These are phyloP conservation scores for Dothidotthia symphoricarpi DNA, from an alignment of 2,329 filamentous ascomycete species.

Conservation along the genomic window DNA sequence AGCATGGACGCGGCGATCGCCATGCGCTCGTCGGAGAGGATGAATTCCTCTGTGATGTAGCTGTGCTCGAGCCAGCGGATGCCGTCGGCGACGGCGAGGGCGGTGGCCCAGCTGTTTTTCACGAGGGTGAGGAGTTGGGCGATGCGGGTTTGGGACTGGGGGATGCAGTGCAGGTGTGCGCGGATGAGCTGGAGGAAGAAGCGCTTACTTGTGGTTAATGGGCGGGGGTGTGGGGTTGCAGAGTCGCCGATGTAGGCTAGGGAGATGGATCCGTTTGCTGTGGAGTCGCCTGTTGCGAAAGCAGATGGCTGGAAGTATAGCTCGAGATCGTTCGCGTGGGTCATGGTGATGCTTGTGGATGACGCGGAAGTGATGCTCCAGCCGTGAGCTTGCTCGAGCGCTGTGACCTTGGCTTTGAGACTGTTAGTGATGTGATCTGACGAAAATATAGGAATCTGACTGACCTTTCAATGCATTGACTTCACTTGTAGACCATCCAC, in stretches of 20 bases:
- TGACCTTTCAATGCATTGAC: slow-evolving; percentile 75
- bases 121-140: slow-evolving; percentile 60
- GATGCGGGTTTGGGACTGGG: slow-evolving; percentile 58
- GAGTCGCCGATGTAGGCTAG: slow-evolving; percentile 67
- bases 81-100: slow-evolving; percentile 58
- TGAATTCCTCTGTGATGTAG: slow-evolving; percentile 63
- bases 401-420: slow-evolving; percentile 59
- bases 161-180: slow-evolving; percentile 63
- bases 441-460: slow-evolving; percentile 12
- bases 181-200: slow-evolving; percentile 74
- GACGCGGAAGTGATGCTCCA: slow-evolving; percentile 69
- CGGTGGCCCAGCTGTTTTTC: slow-evolving; percentile 64
- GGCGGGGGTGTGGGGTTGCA: slow-evolving; percentile 54
- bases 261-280: slow-evolving; percentile 55
- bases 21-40: slow-evolving; percentile 64
- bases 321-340: slow-evolving; percentile 69
- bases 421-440: slow-evolving; percentile 37
- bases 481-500: slow-evolving; percentile 83
- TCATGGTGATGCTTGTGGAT: slow-evolving; percentile 64
- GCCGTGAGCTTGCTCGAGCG: slow-evolving; percentile 64
- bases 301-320: slow-evolving; percentile 67
- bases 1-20: slow-evolving; percentile 62
- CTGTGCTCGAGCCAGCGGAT: slow-evolving; percentile 61
- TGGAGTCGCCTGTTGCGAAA: slow-evolving; percentile 53
- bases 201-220: slow-evolving; percentile 64